Conservation (phyloP, 2,329 filamentous ascomycete species). For the Colletotrichum sp. region DNA sequence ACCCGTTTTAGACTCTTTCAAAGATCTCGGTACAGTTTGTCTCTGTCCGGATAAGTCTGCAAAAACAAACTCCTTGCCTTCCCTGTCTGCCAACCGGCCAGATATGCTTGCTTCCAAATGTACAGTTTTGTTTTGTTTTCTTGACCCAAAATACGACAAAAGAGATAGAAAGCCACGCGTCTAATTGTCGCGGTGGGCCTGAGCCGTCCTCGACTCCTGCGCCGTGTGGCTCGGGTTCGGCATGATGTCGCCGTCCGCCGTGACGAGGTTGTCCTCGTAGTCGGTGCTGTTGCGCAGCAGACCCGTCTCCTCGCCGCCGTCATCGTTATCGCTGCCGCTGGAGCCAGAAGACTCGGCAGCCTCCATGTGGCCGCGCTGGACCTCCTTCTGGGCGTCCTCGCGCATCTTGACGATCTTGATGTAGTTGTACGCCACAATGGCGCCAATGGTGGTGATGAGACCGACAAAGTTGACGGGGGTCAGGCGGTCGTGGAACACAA, state of each 20-base stretch:
- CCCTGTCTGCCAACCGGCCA: background rate
- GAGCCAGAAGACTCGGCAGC: slow-evolving; percentile 37
- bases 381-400: slow-evolving; percentile 67
- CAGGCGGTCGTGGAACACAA: slow-evolving; percentile 88
- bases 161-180: slow-evolving; percentile 18
- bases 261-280: slow-evolving; percentile 40
- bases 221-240: slow-evolving; percentile 34
- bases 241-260: slow-evolving; percentile 45
- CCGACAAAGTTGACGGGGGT: slow-evolving; percentile 89
- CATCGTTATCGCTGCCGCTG: slow-evolving; percentile 46
- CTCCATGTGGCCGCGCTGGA: slow-evolving; percentile 46
- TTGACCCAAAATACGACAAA: slow-evolving; percentile 13
- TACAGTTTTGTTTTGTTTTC: background rate
- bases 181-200: slow-evolving; percentile 22
- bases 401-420: slow-evolving; percentile 94
- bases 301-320: slow-evolving; percentile 50
- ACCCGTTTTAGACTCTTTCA: background rate
- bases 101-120: background rate
- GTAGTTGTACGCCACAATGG: slow-evolving; percentile 91
- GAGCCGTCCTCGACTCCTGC: slow-evolving; percentile 17
- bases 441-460: slow-evolving; percentile 84
- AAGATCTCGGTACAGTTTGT: background rate
- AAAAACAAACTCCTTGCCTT: slow-evolving; percentile 10
- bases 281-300: slow-evolving; percentile 48
- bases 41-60: background rate